These are phyloP conservation scores for Dioscorea dumetorum DNA, from an alignment of 106 monocot genomes.

Conservation along the genomic window DNA sequence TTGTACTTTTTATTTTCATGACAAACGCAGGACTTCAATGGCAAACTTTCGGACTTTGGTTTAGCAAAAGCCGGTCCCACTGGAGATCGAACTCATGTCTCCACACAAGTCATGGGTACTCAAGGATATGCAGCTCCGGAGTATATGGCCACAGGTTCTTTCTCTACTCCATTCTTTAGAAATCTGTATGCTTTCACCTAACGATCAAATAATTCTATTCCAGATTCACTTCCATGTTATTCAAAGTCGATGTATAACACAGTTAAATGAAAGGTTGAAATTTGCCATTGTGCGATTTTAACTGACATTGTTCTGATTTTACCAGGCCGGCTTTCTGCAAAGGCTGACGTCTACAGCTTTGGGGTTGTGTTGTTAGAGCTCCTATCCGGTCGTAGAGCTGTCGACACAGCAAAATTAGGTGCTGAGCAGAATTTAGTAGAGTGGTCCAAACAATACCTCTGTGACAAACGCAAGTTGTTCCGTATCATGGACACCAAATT, in stretches of 20 bases:
- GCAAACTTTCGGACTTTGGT: conserved; percentile 10
- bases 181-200: too few relatives aligned
- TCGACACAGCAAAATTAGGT: conserved; percentile 2
- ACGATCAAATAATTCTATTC: too few relatives aligned
- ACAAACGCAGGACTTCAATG: conserved; percentile 10
- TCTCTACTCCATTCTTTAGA: too few relatives aligned
- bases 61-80: conserved; percentile 10
- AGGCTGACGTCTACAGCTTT: conserved; percentile 33
- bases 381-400: conserved; percentile 14
- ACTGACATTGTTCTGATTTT: background rate
- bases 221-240: too few relatives aligned
- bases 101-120: conserved; percentile 13
- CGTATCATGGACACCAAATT: conserved; percentile 25
- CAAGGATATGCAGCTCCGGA: conserved; percentile 13
- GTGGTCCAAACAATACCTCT: conserved; percentile 15
- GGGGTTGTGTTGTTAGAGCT: conserved; percentile 30
- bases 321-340: conserved; percentile 20
- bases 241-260: too few relatives aligned
- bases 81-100: conserved; percentile 11
- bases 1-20: background rate
- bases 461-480: conserved; percentile 18
- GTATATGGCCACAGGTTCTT: conserved; percentile 6
- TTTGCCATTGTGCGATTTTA: background rate
- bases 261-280: too few relatives aligned
- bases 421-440: conserved; percentile 18